Conservation (phyloP, 2,329 filamentous ascomycete species). For the Calonectria multiphialidica region DNA sequence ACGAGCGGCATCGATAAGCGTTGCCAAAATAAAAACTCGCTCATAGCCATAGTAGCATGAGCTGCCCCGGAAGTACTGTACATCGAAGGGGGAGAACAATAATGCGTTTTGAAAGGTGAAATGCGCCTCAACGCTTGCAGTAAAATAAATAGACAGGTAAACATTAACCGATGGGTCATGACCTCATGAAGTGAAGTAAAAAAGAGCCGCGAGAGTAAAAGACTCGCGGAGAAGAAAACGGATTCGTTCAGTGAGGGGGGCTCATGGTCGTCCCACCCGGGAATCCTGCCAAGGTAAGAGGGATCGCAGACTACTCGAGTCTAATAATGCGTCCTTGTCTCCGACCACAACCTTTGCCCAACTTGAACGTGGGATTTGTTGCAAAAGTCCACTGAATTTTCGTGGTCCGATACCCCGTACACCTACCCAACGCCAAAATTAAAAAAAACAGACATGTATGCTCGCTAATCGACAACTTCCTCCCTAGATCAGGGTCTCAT, state of each 20-base stretch:
- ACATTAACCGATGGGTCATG: conserved; percentile 52
- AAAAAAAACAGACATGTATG: conserved; percentile 43
- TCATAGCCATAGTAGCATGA: conserved; percentile 44
- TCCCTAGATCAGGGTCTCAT: conserved; percentile 47
- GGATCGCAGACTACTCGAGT: conserved; percentile 28
- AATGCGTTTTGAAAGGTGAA: conserved; percentile 29
- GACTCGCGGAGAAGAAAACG: conserved; percentile 17
- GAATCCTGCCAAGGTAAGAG: conserved; percentile 38
- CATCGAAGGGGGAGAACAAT: conserved; percentile 39
- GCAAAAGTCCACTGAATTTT: conserved; percentile 30
- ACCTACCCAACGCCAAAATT: conserved; percentile 53
- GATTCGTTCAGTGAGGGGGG: conserved; percentile 18
- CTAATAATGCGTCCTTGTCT: conserved; percentile 21
- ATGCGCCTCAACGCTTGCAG: conserved; percentile 28
- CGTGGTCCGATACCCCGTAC: conserved; percentile 36
- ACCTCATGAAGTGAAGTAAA: conserved; percentile 47
- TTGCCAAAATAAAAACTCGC: conserved; percentile 13
- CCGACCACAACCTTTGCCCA: conserved; percentile 23
- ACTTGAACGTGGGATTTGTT: conserved; percentile 28
- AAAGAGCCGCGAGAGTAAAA: conserved; percentile 26
- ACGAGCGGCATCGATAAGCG: neutral
- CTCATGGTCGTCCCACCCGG: conserved; percentile 26
- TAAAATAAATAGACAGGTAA: conserved; percentile 45
- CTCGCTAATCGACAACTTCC: conserved; percentile 43
- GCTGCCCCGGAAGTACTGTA: conserved; percentile 46